phyloP scores from a whole-genome alignment of 2,329 filamentous ascomycete species.

The Bisporella sp. region DNA sequence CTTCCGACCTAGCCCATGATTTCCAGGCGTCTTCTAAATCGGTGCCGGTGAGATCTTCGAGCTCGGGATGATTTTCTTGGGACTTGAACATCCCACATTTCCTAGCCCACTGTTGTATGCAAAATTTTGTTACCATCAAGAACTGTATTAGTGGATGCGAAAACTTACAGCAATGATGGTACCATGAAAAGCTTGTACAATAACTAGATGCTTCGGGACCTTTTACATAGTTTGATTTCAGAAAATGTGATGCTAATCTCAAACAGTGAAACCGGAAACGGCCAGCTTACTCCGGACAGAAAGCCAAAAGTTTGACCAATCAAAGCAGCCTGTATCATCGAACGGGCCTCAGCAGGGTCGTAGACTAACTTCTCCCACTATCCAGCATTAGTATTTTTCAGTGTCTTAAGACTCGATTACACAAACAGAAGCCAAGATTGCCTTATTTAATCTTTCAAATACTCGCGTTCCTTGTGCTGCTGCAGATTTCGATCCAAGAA shows the following conservation, averaged over 20 bases:
- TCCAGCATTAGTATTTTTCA: too few relatives aligned
- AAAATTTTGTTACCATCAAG: neutral
- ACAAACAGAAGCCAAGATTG: neutral
- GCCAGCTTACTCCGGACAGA: neutral
- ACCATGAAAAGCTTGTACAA: constrained; percentile 10
- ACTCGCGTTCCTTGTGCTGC: neutral
- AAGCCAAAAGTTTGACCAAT: neutral
- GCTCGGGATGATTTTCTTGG: neutral
- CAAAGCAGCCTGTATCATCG: neutral
- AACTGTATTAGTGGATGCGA: neutral
- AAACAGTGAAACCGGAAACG: neutral
- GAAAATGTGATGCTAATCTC: neutral
- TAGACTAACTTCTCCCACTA: too few relatives aligned
- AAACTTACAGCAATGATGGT: constrained; percentile 10
- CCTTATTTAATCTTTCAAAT: neutral
- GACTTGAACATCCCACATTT: constrained; percentile 5
- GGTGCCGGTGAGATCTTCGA: neutral
- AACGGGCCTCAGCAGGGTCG: neutral
- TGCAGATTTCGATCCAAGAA: neutral
- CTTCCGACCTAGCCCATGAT: constrained; percentile 9
- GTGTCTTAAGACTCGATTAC: too few relatives aligned
- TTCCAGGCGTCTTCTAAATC: constrained; percentile 10
- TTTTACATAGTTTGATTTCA: neutral
- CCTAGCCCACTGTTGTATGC: constrained; percentile 19
- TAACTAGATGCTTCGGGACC: constrained; percentile 6